Evolutionary conservation across 2,329 filamentous ascomycete species (phyloP).

Genomic region (Apiospora aurea): DNA sequence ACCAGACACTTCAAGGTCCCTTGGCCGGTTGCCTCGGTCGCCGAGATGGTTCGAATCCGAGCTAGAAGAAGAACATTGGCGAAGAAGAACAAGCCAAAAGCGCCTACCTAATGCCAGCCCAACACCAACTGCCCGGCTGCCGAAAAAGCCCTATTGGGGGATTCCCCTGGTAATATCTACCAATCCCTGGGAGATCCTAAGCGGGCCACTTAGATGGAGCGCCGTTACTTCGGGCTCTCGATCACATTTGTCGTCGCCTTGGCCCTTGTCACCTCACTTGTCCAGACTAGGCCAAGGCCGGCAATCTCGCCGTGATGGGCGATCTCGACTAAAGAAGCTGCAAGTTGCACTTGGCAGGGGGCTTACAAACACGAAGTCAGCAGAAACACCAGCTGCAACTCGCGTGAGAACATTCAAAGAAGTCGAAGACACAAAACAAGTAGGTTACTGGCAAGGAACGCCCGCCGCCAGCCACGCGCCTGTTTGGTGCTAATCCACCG

Average conservation of each 20-base stretch:
- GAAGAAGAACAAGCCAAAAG: neutral
- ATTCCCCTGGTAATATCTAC: neutral
- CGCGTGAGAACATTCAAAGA: neutral
- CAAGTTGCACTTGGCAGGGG: neutral
- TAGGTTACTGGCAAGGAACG: neutral
- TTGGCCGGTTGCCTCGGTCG: neutral
- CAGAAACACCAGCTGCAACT: neutral
- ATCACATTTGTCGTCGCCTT: neutral
- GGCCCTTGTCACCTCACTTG: neutral
- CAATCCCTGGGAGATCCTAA: neutral
- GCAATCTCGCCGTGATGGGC: neutral
- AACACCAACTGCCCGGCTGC: neutral
- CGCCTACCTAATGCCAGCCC: neutral
- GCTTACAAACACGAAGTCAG: neutral
- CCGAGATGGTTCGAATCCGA: neutral
- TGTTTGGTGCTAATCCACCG: neutral
- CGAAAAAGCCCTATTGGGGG: neutral
- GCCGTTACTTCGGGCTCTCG: neutral
- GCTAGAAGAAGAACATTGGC: neutral
- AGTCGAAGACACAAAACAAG: neutral
- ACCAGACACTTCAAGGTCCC: neutral
- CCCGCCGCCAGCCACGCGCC: neutral
- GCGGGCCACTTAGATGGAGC: neutral
- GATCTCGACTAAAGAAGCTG: neutral
- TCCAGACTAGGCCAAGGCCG: slow-evolving; percentile 16